A percentile compares a stretch with the other conserved stretches of the same genome.
phyloP scores from a whole-genome alignment of 129 eudicot genomes.

The sunflower (Helianthus annuus) region HanXRQr2.0-SUNRISE NC_035438.2:39028805-39029304 shows the following conservation, averaged over 20 bases:
- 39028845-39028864: slow-evolving; percentile 44
- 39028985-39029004: slow-evolving; percentile 69
- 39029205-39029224: too few relatives aligned
- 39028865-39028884: slow-evolving; percentile 73
- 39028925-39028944: slow-evolving; percentile 66
- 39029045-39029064: slow-evolving; percentile 43
- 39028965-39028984: slow-evolving; percentile 57
- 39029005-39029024: slow-evolving; percentile 44
- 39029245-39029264: neutral
- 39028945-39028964: slow-evolving; percentile 56
- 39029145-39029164: slow-evolving; percentile 71
- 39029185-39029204: neutral
- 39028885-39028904: slow-evolving; percentile 55
- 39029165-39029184: slow-evolving; percentile 48
- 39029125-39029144: slow-evolving; percentile 52
- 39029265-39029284: neutral
- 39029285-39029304: neutral
- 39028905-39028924: slow-evolving; percentile 47
- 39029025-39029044: slow-evolving; percentile 7
- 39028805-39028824: slow-evolving; percentile 43
- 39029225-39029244: too few relatives aligned
- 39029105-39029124: slow-evolving; percentile 77
- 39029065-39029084: slow-evolving; percentile 44
- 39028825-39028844: slow-evolving; percentile 50
- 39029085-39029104: slow-evolving; percentile 48